Percentiles rank a stretch among this genome's conserved stretches.
These are phyloP conservation scores for Fusarium citri DNA, from an alignment of 2,329 filamentous ascomycete species.

Conservation along the genomic window DNA sequence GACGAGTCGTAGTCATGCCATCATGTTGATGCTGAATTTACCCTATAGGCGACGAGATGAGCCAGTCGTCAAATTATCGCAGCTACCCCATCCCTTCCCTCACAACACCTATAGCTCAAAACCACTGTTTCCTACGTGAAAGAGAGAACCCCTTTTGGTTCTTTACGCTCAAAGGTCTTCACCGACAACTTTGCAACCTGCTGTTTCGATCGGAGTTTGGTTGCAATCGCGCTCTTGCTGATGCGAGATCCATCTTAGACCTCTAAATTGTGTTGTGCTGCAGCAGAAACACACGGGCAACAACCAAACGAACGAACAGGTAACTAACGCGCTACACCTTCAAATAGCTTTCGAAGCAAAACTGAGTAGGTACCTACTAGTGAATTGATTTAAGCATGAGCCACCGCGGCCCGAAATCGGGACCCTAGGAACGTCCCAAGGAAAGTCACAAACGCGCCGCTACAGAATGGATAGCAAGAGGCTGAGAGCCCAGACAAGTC, in stretches of 20 bases:
- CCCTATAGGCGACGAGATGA: background rate
- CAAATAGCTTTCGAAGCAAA: background rate
- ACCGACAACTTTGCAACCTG: background rate
- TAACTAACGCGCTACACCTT: background rate
- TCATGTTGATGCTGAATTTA: background rate
- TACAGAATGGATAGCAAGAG: background rate
- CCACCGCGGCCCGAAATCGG: background rate
- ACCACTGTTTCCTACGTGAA: background rate
- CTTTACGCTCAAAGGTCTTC: background rate
- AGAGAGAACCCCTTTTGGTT: background rate
- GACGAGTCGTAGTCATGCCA: background rate
- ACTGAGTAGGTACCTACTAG: background rate
- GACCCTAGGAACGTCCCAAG: background rate
- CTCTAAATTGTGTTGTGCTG: too few relatives aligned
- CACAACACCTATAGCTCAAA: background rate
- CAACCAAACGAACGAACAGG: background rate
- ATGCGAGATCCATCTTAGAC: too few relatives aligned
- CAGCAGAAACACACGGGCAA: background rate
- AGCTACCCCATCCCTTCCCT: background rate
- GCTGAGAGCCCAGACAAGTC: background rate
- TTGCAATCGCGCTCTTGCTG: background rate
- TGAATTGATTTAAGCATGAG: background rate
- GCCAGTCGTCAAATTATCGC: background rate
- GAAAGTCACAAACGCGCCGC: background rate
- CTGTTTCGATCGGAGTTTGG: background rate